Base-by-base conservation (phyloP, 2,329 filamentous ascomycete genomes). In the Verruconis gallopava region DNA sequence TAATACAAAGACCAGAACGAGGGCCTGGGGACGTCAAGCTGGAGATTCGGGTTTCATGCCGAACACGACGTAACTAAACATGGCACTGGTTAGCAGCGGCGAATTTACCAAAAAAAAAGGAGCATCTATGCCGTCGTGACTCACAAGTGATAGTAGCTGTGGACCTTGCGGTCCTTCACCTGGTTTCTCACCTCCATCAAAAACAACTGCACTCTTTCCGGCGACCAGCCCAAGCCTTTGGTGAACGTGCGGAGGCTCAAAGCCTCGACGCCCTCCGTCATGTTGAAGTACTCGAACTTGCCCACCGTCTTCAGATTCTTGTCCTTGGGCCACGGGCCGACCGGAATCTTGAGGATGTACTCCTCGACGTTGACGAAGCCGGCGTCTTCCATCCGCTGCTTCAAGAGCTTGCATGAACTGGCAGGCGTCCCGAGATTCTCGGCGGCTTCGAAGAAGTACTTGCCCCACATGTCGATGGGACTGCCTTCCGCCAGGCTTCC, bases 191-290 rank as follows among this genome's bases (percentile, higher is more conserved):
- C 43, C 28, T 50, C 46, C 11, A 46, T 48, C 11, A 53, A 37
- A 43, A 51, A 45, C 13, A 42, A 47, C 43, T 56, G 43, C 37
- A 56, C 20, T 46, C 55, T 51, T 1, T 56, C 52, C 5, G 49
- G 30, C 3, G 43, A 49, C 54, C 53, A 55, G 4, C 50, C 50
- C 3, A 49, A 46, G 43, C 51, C 53, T 32, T 50, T 47, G 5
- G 49, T 53, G 37, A 50, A 44, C n/a, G 28, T 33, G n/a, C 25
- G 25, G n/a, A 30, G 25, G 9, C 6, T 30, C 9, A 30, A 30
- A 9, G 25, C 25, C 25, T 30, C 25, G 25, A 30, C 6, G 25
- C 25, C 25, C n/a, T 30, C 25, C 25, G n/a, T 9, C 25, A 30
- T 9, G 9, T 9, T 30, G 9, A 30, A 9, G 9, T 30, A n/a